Base-by-base conservation (phyloP, 768 basidiomycete genomes). In the Kwoniella sp. region DNA sequence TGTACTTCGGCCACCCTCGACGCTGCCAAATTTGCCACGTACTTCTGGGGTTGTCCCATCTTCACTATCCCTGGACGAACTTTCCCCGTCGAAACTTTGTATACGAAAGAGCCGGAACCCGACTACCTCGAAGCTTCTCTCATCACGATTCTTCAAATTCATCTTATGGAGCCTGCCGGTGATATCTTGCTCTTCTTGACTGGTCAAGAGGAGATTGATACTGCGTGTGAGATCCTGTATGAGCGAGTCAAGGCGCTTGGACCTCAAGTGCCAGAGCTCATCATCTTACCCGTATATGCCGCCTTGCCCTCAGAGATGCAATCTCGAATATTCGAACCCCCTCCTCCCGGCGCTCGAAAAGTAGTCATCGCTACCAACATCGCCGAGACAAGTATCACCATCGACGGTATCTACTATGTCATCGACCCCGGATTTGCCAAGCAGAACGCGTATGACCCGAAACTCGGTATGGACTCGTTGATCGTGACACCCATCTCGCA, bases 281-380 rank as follows among this genome's bases (percentile, higher is more conserved):
- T 96, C 76, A 94, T 98, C 80, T 86, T 98, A 17, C 96, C 96
- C 29, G 95, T 99, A 68, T 99, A 99, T 81, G 97, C 95, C 34
- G 93, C 95, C 57, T 87, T 98, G 20, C 94, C 96, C 3, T 98
- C 95, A 4, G 95, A 97, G 81, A 93, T 97, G 60, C 96, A 99
- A 81, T 97, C 93, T 7, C 86, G 92, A 30, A 95, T 99, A 45
- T 99, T 99, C 82, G 96, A 98, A 66, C 93, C 95, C 4, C 92
- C 96, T 0, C 96, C 96, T 5, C 93, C 93, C 20, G 96, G 96
- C 54, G 89, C 95, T n/a, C 90, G 96, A 66, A 99, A 99, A 83
- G 93, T 95, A 67, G 93, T 98, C 76, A 92, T 99, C 72, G 95
- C 96, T n/a, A 99, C 96, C 26, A 99, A 98, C 81, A 94, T 97